phyloP scores from a whole-genome alignment of 2,329 filamentous ascomycete genomes.

The Iodosphaeria phyllophila region DNA sequence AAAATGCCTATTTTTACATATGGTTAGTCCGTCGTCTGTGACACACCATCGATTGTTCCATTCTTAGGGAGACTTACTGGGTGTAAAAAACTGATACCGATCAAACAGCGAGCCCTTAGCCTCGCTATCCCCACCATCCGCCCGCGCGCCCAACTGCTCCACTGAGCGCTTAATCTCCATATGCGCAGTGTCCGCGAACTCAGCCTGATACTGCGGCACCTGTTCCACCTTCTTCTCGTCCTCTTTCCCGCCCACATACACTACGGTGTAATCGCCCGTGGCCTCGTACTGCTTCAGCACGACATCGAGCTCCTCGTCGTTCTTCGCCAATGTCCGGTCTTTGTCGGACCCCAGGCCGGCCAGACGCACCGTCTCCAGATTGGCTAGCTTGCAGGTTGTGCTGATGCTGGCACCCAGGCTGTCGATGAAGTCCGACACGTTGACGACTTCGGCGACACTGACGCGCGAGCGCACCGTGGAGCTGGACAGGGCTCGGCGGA shows the following conservation, averaged over 20 bases:
- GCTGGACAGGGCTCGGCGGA: slow-evolving; percentile 22
- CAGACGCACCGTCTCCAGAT: no score
- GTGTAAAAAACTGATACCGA: slow-evolving; percentile 86
- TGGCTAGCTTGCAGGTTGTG: no score
- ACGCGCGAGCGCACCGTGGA: slow-evolving; percentile 19
- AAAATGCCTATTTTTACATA: slow-evolving; percentile 52
- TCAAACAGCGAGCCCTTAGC: slow-evolving; percentile 74
- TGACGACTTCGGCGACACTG: slow-evolving; percentile 38
- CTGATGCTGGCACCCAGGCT: slow-evolving; percentile 25
- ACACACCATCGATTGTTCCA: neutral
- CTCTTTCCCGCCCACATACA: slow-evolving; percentile 47
- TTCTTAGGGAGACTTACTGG: slow-evolving; percentile 35
- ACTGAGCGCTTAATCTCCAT: slow-evolving; percentile 54
- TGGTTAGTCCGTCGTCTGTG: slow-evolving; percentile 3
- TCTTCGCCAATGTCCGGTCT: slow-evolving; percentile 19
- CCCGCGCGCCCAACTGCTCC: slow-evolving; percentile 13
- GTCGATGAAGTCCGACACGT: slow-evolving; percentile 22
- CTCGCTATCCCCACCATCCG: slow-evolving; percentile 24
- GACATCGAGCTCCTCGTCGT: slow-evolving; percentile 33
- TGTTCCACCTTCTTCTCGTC: slow-evolving; percentile 15
- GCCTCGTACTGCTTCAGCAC: slow-evolving; percentile 19
- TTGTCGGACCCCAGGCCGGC: slow-evolving; percentile 16
- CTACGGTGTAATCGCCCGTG: slow-evolving; percentile 45
- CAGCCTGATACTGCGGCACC: slow-evolving; percentile 37
- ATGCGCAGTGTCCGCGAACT: slow-evolving; percentile 43